Evolutionary conservation across 495 filamentous ascomycete species (phyloP), one percentile per base, ranked within the genome.

Genomic region (Xanthoparmelia taractica): DNA sequence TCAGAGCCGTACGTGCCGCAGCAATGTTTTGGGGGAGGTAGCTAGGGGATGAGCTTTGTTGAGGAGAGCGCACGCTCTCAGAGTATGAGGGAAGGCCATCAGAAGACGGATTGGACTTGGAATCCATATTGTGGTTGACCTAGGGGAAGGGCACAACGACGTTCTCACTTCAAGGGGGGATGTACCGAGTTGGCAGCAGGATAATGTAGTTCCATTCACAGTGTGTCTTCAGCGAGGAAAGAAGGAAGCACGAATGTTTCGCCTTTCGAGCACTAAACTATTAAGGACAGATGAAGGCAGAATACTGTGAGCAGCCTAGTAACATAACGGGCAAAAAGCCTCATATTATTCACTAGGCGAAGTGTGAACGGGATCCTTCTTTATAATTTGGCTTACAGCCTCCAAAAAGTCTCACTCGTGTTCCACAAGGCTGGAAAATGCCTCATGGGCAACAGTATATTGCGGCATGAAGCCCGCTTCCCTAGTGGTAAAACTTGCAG

Each of bases 1-100:
- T 69, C 17, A 65, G 57, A 15, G 57, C 23, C n/a, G 60, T 58
- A 33, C 73, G 73, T 13, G 61, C 57, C 2, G 47, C 25, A 20
- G 55, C 59, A 25, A 64, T 40, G 34, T 66, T 61, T 48, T 41
- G 27, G 18, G 59, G 48, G 29, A 66, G 66, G 18, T 43, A 55
- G 36, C 23, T 33, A 23, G 33, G 25, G 17, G 59, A 47, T 15
- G 23, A 34, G 43, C 25, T 12, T 8, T 57, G 52, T 34, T 18
- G 43, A 57, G 17, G 33, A 60, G 18, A 43, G 57, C 52, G 15
- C 29, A 43, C 11, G 55, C 58, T 65, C 47, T 68, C 66, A 12
- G 41, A 55, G 41, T 68, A 68, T 47, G 66, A 43, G 18, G 66
- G 66, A 29, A 59, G 50, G 25, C 36, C 36, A 20, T 48, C 59